Conservation (phyloP, 2,329 filamentous ascomycete species). For the Cladorrhinum sp. region DNA sequence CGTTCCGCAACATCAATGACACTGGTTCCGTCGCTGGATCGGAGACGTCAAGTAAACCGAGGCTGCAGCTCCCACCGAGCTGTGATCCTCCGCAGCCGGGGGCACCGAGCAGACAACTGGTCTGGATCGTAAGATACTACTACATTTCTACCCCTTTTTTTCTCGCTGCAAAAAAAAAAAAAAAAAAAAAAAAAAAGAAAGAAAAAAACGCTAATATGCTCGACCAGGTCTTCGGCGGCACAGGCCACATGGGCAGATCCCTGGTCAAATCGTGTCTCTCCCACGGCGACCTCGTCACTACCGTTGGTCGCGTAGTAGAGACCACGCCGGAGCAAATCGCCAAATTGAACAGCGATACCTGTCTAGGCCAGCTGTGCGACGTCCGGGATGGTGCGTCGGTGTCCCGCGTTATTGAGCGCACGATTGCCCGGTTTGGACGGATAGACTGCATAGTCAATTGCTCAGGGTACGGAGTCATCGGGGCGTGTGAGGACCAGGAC, state of each 20-base stretch:
- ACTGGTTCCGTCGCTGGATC: constrained; percentile 25
- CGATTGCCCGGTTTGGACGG: constrained; percentile 71
- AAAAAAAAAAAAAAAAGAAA: too few relatives aligned
- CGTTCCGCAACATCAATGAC: constrained; percentile 21
- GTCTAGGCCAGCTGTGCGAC: constrained; percentile 81
- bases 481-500: constrained; percentile 93
- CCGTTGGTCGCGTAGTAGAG: constrained; percentile 80
- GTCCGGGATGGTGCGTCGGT: constrained; percentile 81
- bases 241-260: constrained; percentile 93
- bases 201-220: too few relatives aligned
- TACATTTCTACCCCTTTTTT: constrained; percentile 12
- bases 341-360: constrained; percentile 63
- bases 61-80: constrained; percentile 69
- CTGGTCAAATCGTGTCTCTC: constrained; percentile 78
- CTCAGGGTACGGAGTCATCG: constrained; percentile 92
- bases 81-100: constrained; percentile 78
- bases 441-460: constrained; percentile 92
- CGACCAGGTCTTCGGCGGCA: constrained; percentile 92
- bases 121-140: constrained; percentile 79
- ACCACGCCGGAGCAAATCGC: constrained; percentile 70
- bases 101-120: constrained; percentile 68
- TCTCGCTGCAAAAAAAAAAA: too few relatives aligned
- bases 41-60: constrained; percentile 27
- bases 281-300: constrained; percentile 79
- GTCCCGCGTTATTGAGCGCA: constrained; percentile 63